Evolutionary conservation across 345 rosid genomes (phyloP).

Genomic region (Mercurialis annua): DNA sequence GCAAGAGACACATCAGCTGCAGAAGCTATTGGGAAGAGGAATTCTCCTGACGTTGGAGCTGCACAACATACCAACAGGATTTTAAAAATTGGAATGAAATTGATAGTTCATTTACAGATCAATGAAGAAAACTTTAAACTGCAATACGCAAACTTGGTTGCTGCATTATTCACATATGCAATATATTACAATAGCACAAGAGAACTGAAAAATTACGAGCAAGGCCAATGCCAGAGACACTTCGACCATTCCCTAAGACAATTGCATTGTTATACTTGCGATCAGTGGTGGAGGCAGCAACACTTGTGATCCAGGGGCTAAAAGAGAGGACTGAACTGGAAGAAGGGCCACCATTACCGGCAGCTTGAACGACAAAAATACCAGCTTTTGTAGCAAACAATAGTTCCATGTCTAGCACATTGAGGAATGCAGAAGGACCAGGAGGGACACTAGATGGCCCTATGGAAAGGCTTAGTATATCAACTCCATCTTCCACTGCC

Average conservation of each 20-base stretch:
- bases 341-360: slow-evolving; percentile 48
- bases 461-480: slow-evolving; percentile 38
- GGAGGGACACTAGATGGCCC: slow-evolving; percentile 46
- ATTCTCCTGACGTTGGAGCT: slow-evolving; percentile 44
- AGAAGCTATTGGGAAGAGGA: slow-evolving; percentile 31
- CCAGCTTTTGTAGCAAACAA: slow-evolving; percentile 47
- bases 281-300: slow-evolving; percentile 46
- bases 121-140: not conserved
- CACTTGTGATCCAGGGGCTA: slow-evolving; percentile 52
- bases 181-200: not conserved
- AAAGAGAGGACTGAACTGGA: slow-evolving; percentile 47
- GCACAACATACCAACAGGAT: slow-evolving; percentile 9
- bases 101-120: not conserved
- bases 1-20: slow-evolving; percentile 42
- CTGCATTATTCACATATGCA: not conserved
- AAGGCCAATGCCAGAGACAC: slow-evolving; percentile 41
- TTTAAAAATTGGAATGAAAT: not conserved
- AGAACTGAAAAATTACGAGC: slow-evolving; percentile 31
- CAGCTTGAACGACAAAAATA: slow-evolving; percentile 48
- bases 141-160: not conserved
- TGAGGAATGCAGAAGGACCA: slow-evolving; percentile 45
- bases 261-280: slow-evolving; percentile 37
- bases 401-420: slow-evolving; percentile 41
- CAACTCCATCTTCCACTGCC: slow-evolving; percentile 58
- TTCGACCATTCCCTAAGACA: slow-evolving; percentile 34